phyloP scores from a whole-genome alignment of 805 yeast species.

The Jamesozyma piceae region DNA sequence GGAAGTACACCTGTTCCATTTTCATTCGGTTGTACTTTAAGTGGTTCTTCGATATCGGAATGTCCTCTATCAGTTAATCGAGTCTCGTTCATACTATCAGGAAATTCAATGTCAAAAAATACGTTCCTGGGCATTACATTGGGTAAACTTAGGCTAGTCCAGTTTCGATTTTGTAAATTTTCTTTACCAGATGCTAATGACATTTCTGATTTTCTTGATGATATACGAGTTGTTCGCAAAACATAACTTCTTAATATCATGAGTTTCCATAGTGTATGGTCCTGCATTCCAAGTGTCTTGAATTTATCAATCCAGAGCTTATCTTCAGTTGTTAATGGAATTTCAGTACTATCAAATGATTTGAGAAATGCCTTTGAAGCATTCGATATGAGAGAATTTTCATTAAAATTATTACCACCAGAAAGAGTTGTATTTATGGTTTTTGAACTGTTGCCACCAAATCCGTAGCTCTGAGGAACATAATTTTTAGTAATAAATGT shows the following conservation, averaged over 20 bases:
- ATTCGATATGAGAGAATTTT: slow-evolving; percentile 10
- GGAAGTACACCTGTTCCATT: not conserved
- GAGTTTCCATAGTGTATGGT: slow-evolving; percentile 74
- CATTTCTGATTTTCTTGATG: slow-evolving; percentile 27
- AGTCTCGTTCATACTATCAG: slow-evolving; percentile 2
- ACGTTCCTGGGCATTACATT: slow-evolving; percentile 41
- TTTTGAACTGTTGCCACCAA: slow-evolving; percentile 2
- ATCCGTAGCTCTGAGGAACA: slow-evolving; percentile 23
- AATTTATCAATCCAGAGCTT: slow-evolving; percentile 64
- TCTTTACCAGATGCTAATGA: slow-evolving; percentile 10
- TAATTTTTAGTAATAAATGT: slow-evolving; percentile 24
- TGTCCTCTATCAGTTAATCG: not conserved
- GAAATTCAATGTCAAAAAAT: slow-evolving; percentile 37
- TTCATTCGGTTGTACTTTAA: not conserved
- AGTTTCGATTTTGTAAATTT: slow-evolving; percentile 16
- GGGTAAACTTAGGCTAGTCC: slow-evolving; percentile 14
- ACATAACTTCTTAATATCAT: slow-evolving; percentile 62
- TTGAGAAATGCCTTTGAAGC: slow-evolving; percentile 18
- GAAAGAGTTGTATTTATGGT: not conserved
- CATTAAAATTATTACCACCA: slow-evolving; percentile 11
- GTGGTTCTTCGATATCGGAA: not conserved
- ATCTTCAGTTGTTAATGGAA: slow-evolving; percentile 57
- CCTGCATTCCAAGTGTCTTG: slow-evolving; percentile 62
- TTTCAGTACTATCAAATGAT: slow-evolving; percentile 35
- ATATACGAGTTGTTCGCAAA: slow-evolving; percentile 42